These are phyloP conservation scores for Stephanodiscus triporus DNA, from an alignment of 108 stramenopile species.

Conservation along the genomic window DNA sequence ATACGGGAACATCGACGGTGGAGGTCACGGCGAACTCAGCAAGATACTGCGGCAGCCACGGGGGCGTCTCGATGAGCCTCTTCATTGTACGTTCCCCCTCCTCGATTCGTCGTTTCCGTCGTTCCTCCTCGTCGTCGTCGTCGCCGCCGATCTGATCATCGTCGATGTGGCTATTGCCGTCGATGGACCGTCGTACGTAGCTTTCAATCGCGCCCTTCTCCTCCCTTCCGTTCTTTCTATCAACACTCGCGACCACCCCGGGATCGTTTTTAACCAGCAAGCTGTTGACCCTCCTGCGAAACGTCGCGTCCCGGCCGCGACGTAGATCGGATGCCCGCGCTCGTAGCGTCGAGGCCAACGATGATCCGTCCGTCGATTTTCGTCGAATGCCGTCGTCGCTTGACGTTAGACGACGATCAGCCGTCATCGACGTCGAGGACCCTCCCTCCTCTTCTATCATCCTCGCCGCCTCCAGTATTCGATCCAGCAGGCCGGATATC, in stretches of 20 bases:
- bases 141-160: background rate
- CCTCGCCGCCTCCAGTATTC: constrained; percentile 38
- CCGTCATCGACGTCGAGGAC: background rate
- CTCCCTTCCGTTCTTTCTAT: background rate
- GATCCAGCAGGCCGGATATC: constrained; percentile 44
- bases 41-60: constrained; percentile 69
- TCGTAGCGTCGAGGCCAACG: constrained; percentile 23
- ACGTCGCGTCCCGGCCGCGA: constrained; percentile 21
- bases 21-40: constrained; percentile 55
- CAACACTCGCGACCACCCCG: background rate
- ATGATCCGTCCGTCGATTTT: background rate
- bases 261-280: constrained; percentile 8
- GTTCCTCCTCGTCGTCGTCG: background rate
- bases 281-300: constrained; percentile 26
- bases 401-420: background rate
- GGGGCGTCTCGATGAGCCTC: constrained; percentile 55
- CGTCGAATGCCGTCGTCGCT: too few species aligned
- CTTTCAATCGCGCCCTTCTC: constrained; percentile 4
- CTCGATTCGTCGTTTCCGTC: constrained; percentile 13
- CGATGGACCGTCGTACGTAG: constrained; percentile 23
- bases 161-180: constrained; percentile 1
- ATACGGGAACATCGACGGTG: constrained; percentile 37
- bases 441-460: constrained; percentile 41
- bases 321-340: constrained; percentile 36
- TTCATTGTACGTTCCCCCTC: constrained; percentile 35